Base-by-base conservation (phyloP, 495 filamentous ascomycete species). In the Trichoderma parareesei region DNA sequence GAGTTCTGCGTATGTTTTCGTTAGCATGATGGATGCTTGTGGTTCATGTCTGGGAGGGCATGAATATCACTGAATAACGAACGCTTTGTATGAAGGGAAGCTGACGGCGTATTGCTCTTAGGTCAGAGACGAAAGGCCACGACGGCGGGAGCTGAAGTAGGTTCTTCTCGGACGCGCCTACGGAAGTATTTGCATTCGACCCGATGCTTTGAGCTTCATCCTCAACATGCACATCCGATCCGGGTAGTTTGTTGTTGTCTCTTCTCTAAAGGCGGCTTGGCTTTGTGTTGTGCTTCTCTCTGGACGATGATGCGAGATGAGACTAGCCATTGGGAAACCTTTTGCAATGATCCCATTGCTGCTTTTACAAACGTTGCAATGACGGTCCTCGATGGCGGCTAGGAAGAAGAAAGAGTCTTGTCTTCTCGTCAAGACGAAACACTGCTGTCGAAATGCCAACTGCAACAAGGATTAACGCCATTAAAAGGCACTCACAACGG, bases 291-390 rank as follows among this genome's bases (percentile, higher is more conserved):
- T 27, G 27, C 27, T 27, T 27, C 27, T 73, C 76, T 80, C 70
- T 87, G 84, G 84, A 77, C 27, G 27, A 82, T 65, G 85, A 87
- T 65, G 38, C 33, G 4, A 20, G 38, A 37, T 5, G 5, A 5
- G 18, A 33, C 38, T 38, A 4, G 20, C 65, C 69, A 46, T 80
- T 75, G 70, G 64, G 67, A 48, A 82, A 83, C 65, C 79, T 78
- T 43, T 79, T 77, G 77, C 33, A 64, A 73, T 41, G 82, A 85
- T 64, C 78, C 76, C 1, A 82, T 84, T 69, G 74, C 76, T 48
- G 92, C 93, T 0, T 81, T 96, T 70, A 80, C 93, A 74, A 89
- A 94, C 66, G 86, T 93, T 65, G 93, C 90, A 14, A 75, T 95
- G 63, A 86, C 89, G 67, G 78, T 96, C 16, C 79, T 97, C 37